Base-by-base conservation (phyloP, 73 alveolate species). In the Blepharisma japonicum region DNA sequence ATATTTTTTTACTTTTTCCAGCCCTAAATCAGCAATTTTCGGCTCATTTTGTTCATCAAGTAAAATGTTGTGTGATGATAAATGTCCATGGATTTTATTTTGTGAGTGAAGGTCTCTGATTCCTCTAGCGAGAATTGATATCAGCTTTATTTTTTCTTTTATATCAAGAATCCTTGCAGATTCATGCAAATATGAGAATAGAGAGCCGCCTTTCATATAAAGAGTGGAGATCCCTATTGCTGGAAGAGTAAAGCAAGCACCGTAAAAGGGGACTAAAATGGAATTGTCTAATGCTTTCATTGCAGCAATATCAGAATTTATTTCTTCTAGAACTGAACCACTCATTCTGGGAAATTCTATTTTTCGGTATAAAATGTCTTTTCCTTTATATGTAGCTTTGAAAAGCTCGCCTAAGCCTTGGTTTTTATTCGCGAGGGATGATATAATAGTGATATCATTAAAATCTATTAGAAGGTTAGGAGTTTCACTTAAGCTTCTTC, bases 11-110 rank as follows among this genome's bases (percentile, higher is more conserved):
- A 77, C 8, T 23, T 54, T 48, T 18, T 25, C 56, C 6, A 54
- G 11, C 6, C 77, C 77, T 8, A 55, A 27, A 56, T 77, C 84
- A 4, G 84, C 7, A 5, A 77, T 55, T 48, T 21, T 27, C 5
- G 45, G 55, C 25, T 51, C 11, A 14, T 18, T 45, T 7, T 45
- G 39, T 23, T 48, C 82, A 2, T 23, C 11, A 48, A 77, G 56
- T 20, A 77, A 55, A 18, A 77, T 27, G 45, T 77, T 77, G 18
- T 56, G 25, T 55, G 84, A 77, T 0, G 56, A 18, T 8, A 77
- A 27, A 77, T 77, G 84, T 0, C 84, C 84, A 77, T 77, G 84
- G 50, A 55, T 9, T 14, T 55, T 9, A 39, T 55, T 55, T 38
- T 11, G 20, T 27, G 48, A 7, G 25, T 77, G 84, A 11, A 51